phyloP scores from a whole-genome alignment of 805 yeast species.

The Candida germanica region DNA sequence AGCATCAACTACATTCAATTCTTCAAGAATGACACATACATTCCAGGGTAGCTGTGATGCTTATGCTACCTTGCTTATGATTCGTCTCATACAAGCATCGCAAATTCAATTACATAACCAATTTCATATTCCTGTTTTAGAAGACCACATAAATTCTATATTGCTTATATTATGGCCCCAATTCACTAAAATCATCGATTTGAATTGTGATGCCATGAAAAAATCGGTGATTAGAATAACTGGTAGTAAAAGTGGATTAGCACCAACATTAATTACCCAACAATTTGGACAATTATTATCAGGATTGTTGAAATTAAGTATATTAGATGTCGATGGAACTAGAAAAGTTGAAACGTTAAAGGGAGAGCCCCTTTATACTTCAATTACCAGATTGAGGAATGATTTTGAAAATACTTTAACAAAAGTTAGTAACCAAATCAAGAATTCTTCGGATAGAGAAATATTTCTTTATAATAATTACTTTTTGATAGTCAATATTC shows the following conservation, averaged over 20 bases:
- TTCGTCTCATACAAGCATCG: constrained; percentile 64
- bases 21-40: constrained; percentile 24
- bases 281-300: constrained; percentile 71
- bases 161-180: constrained; percentile 80
- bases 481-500: constrained; percentile 56
- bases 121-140: constrained; percentile 62
- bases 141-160: constrained; percentile 65
- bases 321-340: constrained; percentile 6
- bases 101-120: constrained; percentile 66
- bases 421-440: constrained; percentile 47
- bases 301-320: constrained; percentile 61
- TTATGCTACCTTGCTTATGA: constrained; percentile 73
- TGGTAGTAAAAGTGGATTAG: constrained; percentile 23
- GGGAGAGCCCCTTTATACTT: constrained; percentile 71
- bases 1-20: constrained; percentile 40
- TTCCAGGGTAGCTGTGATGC: constrained; percentile 55
- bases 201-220: constrained; percentile 71
- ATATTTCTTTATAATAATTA: constrained; percentile 72
- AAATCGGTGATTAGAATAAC: constrained; percentile 20
- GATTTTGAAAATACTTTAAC: constrained; percentile 81
- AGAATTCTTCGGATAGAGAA: constrained; percentile 53
- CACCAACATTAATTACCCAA: constrained; percentile 64
- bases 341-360: constrained; percentile 22
- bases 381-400: constrained; percentile 65
- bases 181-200: constrained; percentile 72